Conservation (phyloP, 2,329 filamentous ascomycete species). For the Fusarium bactridioides region DNA sequence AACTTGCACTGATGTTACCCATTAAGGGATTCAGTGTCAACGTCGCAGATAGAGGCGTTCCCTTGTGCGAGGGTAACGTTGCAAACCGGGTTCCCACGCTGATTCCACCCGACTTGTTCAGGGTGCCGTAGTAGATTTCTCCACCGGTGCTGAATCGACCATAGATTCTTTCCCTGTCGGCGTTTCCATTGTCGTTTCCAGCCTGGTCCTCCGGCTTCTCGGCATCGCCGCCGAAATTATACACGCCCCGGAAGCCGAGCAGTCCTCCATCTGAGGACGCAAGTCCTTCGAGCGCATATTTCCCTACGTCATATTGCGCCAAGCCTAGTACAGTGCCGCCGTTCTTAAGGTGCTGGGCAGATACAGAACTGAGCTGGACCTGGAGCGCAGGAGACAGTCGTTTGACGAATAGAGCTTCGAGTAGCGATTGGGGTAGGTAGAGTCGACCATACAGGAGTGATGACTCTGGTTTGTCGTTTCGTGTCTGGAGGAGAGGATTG, state of each 20-base stretch:
- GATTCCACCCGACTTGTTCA: constrained; percentile 93
- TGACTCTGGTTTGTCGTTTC: constrained; percentile 50
- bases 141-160: constrained; percentile 90
- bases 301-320: constrained; percentile 83
- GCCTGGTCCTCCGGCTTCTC: constrained; percentile 39
- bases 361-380: constrained; percentile 81
- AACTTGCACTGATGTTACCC: constrained; percentile 90
- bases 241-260: constrained; percentile 85
- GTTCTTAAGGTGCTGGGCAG: constrained; percentile 73
- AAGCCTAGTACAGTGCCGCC: constrained; percentile 78
- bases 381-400: constrained; percentile 80
- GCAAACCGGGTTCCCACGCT: constrained; percentile 90
- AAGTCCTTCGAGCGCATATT: constrained; percentile 88
- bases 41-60: constrained; percentile 92
- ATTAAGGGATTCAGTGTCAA: constrained; percentile 93
- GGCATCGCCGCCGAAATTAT: constrained; percentile 88
- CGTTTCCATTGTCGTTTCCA: constrained; percentile 33
- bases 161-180: constrained; percentile 68
- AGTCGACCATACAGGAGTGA: constrained; percentile 78
- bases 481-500: constrained; percentile 34
- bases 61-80: constrained; percentile 80
- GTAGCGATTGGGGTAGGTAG: constrained; percentile 82
- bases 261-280: constrained; percentile 93
- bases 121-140: constrained; percentile 92
- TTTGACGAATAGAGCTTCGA: constrained; percentile 86